phyloP scores from a whole-genome alignment of 768 basidiomycete species.

The Mycena pura region DNA sequence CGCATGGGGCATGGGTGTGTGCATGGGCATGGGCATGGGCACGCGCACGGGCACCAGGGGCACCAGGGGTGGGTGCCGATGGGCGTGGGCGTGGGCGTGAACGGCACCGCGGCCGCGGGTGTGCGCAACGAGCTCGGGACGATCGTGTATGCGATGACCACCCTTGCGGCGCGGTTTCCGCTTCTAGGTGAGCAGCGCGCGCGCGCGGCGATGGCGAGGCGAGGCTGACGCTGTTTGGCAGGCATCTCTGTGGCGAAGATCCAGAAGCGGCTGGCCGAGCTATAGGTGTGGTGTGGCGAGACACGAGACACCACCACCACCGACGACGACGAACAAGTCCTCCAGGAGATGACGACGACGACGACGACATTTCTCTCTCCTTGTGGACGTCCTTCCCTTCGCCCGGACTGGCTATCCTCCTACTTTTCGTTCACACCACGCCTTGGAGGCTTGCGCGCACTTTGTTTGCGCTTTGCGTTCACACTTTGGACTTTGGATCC shows the following conservation, averaged over 20 bases:
- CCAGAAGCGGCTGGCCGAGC: conserved; percentile 32
- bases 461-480: background rate
- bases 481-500: background rate
- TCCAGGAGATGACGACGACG: conserved; percentile 24
- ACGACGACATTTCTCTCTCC: conserved; percentile 15
- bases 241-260: conserved; percentile 31
- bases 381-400: conserved; percentile 17
- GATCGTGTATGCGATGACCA: conserved; percentile 69
- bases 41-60: too few relatives aligned
- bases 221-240: background rate
- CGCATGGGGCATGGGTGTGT: too few relatives aligned
- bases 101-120: too few relatives aligned
- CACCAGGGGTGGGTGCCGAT: too few relatives aligned
- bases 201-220: background rate
- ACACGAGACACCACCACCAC: too few relatives aligned
- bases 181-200: conserved; percentile 46
- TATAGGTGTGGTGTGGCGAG: conserved; percentile 13
- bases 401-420: conserved; percentile 26
- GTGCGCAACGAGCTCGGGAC: conserved; percentile 66
- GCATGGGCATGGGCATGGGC: too few relatives aligned
- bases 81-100: too few relatives aligned
- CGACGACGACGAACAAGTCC: conserved; percentile 24
- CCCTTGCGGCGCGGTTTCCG: conserved; percentile 65
- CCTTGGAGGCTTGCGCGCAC: conserved; percentile 22
- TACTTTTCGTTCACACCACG: conserved; percentile 9